Evolutionary conservation across 257 asterid species (phyloP), one percentile per base, ranked within the genome.

Genomic region (Sherardia arvensis): DNA sequence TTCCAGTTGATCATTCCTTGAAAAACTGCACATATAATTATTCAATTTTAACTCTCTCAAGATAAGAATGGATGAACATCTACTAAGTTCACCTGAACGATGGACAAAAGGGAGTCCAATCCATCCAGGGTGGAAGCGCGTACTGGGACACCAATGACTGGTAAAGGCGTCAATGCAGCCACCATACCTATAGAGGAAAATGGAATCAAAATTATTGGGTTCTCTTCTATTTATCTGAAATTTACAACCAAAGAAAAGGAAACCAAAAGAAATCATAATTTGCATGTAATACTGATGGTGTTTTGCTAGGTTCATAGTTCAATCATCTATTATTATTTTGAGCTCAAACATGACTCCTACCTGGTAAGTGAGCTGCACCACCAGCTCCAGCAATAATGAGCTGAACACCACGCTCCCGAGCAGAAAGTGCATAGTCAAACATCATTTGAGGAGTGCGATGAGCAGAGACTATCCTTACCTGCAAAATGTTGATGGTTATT

Each of bases 351-450:
- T 34, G 61, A 59, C 17, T 70, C 43, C 49, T 27, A 86, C 96
- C 97, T 78, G 99, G 99, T 81, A 92, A 82, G 82, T 92, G 99
- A 60, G 99, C 99, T 4, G 99, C 99, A 67, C 99, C 99, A 67
- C 99, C 99, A 68, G 99, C 99, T 64, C 97, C 99, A 26, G 99
- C 97, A 74, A 92, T 87, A 57, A 92, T 92, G 30, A 92, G 90
- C 79, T 92, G 95, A 74, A 92, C 75, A 45, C 99, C 99, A 68
- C 96, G 99, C 62, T 84, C 90, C 57, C 86, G 83, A 30, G 97
- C 99, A 64, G 91, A 85, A 18, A 69, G 66, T 64, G 99, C 96
- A 69, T 85, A 92, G 63, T 90, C 80, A 81, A 61, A 81, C 97
- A 92, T 83, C 78, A 76, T 59, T 65, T 85, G 96, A 69, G 97